Conservation (phyloP, 345 rosid genomes). For the Arabidopsis suecica region DNA sequence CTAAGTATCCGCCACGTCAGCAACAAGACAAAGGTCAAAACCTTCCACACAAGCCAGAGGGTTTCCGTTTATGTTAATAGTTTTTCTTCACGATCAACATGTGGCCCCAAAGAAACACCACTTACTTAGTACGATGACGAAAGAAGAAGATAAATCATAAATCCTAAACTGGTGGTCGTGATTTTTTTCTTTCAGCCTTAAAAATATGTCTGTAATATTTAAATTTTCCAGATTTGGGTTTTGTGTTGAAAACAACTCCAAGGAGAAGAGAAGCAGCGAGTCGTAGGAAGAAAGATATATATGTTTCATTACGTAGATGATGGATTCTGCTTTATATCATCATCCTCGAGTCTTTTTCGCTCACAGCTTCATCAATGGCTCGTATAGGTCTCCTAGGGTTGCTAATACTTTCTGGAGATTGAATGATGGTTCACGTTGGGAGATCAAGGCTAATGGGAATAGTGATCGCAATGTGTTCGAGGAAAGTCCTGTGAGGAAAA, state of each 20-base stretch:
- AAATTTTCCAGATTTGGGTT: neutral
- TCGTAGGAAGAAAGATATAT: slow-evolving; percentile 3
- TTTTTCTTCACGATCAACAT: neutral
- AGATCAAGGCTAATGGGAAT: slow-evolving; percentile 44
- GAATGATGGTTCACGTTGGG: slow-evolving; percentile 45
- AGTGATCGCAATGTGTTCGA: slow-evolving; percentile 56
- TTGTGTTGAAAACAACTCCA: neutral
- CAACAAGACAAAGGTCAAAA: slow-evolving; percentile 35
- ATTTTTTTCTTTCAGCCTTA: slow-evolving; percentile 1
- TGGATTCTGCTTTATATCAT: slow-evolving; percentile 55
- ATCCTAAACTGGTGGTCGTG: slow-evolving; percentile 42
- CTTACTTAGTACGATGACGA: slow-evolving; percentile 18
- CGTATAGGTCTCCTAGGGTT: slow-evolving; percentile 49
- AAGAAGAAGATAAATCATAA: slow-evolving; percentile 16
- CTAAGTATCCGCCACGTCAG: slow-evolving; percentile 35
- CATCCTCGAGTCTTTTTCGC: slow-evolving; percentile 40
- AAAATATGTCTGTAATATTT: slow-evolving; percentile 18
- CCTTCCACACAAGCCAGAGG: neutral
- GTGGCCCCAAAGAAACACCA: slow-evolving; percentile 20
- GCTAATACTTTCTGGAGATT: slow-evolving; percentile 48
- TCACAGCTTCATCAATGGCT: slow-evolving; percentile 41
- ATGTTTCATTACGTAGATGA: slow-evolving; percentile 41
- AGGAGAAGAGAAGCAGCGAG: slow-evolving; percentile 23
- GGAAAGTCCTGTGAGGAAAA: slow-evolving; percentile 48
- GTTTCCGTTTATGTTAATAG: slow-evolving; percentile 11